Percentiles rank a stretch among this genome's conserved stretches.
Evolutionary conservation across 1,139 yeast species (phyloP).

Genomic region (Magnusiomyces sp.): DNA sequence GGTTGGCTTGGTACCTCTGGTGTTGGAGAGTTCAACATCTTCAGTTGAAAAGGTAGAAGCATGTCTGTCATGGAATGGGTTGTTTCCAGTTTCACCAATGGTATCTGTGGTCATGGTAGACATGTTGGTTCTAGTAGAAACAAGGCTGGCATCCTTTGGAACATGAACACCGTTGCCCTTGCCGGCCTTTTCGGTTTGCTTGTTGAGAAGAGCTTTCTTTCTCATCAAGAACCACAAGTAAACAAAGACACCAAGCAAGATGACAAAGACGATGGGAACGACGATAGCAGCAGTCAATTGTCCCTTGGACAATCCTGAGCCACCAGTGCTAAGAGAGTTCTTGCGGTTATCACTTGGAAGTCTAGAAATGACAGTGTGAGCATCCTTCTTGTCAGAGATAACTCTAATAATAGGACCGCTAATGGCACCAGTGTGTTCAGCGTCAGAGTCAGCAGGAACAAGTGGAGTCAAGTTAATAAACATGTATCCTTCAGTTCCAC

Average conservation of each 20-base stretch:
- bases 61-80: conserved; percentile 14
- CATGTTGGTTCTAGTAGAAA: conserved; percentile 5
- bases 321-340: conserved; percentile 18
- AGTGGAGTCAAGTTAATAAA: conserved; percentile 34
- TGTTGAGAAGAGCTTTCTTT: conserved; percentile 7
- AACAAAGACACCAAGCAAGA: conserved; percentile 12
- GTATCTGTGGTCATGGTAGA: conserved; percentile 8
- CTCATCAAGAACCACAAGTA: conserved; percentile 15
- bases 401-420: conserved; percentile 36
- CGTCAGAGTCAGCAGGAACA: conserved; percentile 29
- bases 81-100: conserved; percentile 5
- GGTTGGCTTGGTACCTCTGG: conserved; percentile 4
- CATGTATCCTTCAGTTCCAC: conserved; percentile 29
- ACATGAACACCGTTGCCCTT: conserved; percentile 8
- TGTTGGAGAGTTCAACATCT: conserved; percentile 7
- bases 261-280: conserved; percentile 34
- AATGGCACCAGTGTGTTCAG: conserved; percentile 32
- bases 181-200: conserved; percentile 4
- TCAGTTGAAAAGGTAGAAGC: conserved; percentile 1
- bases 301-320: conserved; percentile 20
- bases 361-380: conserved; percentile 27
- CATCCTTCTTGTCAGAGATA: conserved; percentile 27
- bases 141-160: conserved; percentile 1
- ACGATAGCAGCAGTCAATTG: conserved; percentile 37
- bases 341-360: conserved; percentile 34